Evolutionary conservation across 2,329 filamentous ascomycete species (phyloP).

Genomic region (Samsoniella hepiali): DNA sequence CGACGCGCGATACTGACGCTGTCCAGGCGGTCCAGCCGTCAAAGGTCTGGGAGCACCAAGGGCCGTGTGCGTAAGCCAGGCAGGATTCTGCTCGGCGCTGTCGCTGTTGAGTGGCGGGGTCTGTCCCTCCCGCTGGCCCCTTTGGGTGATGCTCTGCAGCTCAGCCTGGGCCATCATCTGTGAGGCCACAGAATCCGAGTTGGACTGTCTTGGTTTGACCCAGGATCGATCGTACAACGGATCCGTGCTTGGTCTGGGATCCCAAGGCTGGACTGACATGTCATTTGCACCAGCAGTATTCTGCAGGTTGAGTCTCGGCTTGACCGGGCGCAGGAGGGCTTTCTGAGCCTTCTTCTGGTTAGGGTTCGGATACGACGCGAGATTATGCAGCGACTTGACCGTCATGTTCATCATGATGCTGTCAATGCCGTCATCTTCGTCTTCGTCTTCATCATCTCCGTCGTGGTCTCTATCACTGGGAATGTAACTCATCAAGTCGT

Average conservation of each 20-base stretch:
- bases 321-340: constrained; percentile 37
- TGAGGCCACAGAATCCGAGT: constrained; percentile 15
- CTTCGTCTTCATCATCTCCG: constrained; percentile 28
- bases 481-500: neutral
- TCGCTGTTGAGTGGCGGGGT: constrained; percentile 20
- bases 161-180: constrained; percentile 13
- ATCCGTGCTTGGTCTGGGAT: constrained; percentile 5
- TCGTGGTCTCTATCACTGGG: constrained; percentile 21
- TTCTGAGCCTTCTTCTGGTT: constrained; percentile 51
- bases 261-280: neutral
- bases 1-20: constrained; percentile 47
- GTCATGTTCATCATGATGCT: constrained; percentile 37
- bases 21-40: constrained; percentile 54
- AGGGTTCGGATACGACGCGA: constrained; percentile 56
- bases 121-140: neutral
- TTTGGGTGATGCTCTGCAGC: constrained; percentile 2
- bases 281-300: neutral
- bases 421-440: constrained; percentile 29
- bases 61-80: constrained; percentile 30
- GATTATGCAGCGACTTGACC: constrained; percentile 49
- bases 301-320: constrained; percentile 22
- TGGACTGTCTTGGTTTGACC: constrained; percentile 10
- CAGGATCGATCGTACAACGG: neutral
- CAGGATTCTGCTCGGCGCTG: constrained; percentile 20
- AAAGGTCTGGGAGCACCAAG: constrained; percentile 48